Conservation (phyloP, 1,284 basidiomycete genomes). For the Cryptococcus amylolentus region DNA sequence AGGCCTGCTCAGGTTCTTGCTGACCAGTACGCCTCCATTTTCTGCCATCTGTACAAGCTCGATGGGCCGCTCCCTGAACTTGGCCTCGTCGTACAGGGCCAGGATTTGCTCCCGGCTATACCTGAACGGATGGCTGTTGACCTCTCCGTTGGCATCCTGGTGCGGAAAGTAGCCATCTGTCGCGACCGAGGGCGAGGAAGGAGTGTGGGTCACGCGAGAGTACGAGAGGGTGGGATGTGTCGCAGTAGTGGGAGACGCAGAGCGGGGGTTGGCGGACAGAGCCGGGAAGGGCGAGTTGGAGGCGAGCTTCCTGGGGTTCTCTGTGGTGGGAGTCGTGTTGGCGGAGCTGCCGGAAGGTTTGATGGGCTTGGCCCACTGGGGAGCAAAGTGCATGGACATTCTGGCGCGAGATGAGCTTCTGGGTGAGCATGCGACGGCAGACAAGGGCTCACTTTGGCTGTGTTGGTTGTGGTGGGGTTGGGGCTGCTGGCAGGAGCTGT, state of each 20-base stretch:
- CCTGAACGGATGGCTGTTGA: constrained; percentile 62
- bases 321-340: constrained; percentile 26
- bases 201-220: constrained; percentile 54
- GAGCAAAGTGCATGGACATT: constrained; percentile 50
- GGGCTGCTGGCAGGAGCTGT: neutral
- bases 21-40: constrained; percentile 77
- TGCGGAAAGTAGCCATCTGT: constrained; percentile 55
- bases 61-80: constrained; percentile 68
- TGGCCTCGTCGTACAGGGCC: constrained; percentile 73
- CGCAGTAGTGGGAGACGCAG: constrained; percentile 29
- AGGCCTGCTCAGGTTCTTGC: constrained; percentile 69
- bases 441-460: neutral
- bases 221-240: constrained; percentile 58
- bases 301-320: constrained; percentile 27
- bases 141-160: constrained; percentile 46
- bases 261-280: constrained; percentile 24
- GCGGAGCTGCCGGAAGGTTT: constrained; percentile 42
- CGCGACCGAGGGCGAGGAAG: constrained; percentile 50
- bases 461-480: neutral
- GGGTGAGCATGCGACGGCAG: neutral
- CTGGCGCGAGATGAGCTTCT: constrained; percentile 7
- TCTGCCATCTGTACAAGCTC: constrained; percentile 62
- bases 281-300: constrained; percentile 42
- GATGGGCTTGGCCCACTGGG: constrained; percentile 49
- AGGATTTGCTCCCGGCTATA: constrained; percentile 83